A percentile compares a stretch with the other conserved stretches of the same genome.
phyloP scores from a whole-genome alignment of 2,329 filamentous ascomycete genomes.

The Hypoxylon sp. region DNA sequence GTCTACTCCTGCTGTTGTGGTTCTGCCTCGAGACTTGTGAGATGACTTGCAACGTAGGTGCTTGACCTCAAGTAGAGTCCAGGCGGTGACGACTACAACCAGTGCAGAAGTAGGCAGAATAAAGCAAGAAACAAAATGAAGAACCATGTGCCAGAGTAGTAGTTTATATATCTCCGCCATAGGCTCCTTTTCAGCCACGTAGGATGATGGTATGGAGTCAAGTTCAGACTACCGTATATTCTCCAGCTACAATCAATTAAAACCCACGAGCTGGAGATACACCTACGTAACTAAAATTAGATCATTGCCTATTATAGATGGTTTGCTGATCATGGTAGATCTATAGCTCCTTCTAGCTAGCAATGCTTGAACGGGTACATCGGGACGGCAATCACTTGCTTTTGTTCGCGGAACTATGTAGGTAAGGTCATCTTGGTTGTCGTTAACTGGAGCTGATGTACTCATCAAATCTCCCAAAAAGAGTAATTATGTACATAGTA shows the following conservation, averaged over 20 bases:
- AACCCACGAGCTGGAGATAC: background rate
- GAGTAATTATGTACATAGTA: background rate
- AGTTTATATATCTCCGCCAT: background rate
- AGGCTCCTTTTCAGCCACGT: background rate
- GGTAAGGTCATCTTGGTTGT: background rate
- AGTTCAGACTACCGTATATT: background rate
- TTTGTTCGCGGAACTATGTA: background rate
- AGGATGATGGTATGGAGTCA: background rate
- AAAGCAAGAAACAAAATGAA: background rate
- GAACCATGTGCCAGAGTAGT: background rate
- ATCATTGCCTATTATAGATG: background rate
- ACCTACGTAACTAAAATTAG: background rate
- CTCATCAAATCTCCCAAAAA: slow-evolving; percentile 1
- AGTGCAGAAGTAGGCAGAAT: background rate
- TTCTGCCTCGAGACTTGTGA: background rate
- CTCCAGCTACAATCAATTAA: background rate
- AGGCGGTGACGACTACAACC: background rate
- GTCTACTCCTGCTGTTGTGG: background rate
- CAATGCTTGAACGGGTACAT: background rate
- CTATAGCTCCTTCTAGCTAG: background rate
- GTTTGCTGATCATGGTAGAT: background rate
- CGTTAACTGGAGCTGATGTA: slow-evolving; percentile 1
- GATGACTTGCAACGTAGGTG: background rate
- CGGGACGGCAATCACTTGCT: slow-evolving; percentile 2
- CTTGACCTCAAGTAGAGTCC: background rate